Evolutionary conservation across 768 basidiomycete species (phyloP).

Genomic region (Rhizopogon vinicolor): DNA sequence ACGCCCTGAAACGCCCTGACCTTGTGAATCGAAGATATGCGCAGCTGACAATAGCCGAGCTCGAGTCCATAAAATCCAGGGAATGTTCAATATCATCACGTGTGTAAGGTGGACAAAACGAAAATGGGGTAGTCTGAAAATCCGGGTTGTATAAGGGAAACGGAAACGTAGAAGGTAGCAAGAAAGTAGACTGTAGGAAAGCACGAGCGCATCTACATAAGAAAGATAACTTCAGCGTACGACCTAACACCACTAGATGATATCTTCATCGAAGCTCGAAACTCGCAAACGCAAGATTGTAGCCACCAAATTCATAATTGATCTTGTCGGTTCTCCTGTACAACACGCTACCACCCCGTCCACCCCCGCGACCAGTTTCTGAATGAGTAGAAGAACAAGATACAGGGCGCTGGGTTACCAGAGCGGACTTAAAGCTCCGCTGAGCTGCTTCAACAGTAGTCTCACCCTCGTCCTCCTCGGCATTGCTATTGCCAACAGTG

Average conservation of each 20-base stretch:
- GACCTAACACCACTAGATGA: constrained; percentile 5
- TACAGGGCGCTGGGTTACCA: constrained; percentile 29
- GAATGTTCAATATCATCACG: neutral
- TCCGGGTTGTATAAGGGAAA: constrained; percentile 2
- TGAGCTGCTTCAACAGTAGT: constrained; percentile 68
- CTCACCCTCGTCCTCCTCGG: constrained; percentile 44
- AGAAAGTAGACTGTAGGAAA: constrained; percentile 13
- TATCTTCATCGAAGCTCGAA: constrained; percentile 53
- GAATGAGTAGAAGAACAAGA: constrained; percentile 18
- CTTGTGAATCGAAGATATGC: constrained; percentile 8
- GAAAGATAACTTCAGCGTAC: constrained; percentile 15
- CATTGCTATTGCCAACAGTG: constrained; percentile 42
- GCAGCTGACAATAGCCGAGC: neutral
- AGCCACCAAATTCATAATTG: constrained; percentile 95
- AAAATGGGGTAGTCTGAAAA: constrained; percentile 10
- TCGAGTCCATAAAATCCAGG: neutral
- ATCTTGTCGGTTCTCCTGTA: constrained; percentile 95
- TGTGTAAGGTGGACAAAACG: constrained; percentile 12
- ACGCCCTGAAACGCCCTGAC: constrained; percentile 4
- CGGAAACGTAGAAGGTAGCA: constrained; percentile 6
- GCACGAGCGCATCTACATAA: constrained; percentile 15
- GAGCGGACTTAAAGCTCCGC: constrained; percentile 65
- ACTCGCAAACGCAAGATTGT: constrained; percentile 86
- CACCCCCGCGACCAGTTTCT: constrained; percentile 10
- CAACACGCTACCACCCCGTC: constrained; percentile 19